phyloP scores from a whole-genome alignment of 2,329 filamentous ascomycete species.

The Alternaria sp. region DNA sequence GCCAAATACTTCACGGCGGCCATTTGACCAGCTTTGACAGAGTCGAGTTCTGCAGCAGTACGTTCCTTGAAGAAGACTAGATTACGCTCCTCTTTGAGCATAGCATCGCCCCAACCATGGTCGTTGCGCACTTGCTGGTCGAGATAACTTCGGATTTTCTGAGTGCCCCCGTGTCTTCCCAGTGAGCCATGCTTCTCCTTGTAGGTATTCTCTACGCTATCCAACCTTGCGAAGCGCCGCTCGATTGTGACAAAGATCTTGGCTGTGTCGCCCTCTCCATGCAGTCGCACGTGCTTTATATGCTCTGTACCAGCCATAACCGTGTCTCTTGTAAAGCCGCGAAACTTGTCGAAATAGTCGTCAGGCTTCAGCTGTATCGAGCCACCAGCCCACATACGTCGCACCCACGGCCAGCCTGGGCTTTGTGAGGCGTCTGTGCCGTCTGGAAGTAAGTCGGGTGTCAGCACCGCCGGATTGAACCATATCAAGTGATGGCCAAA shows the following conservation, averaged over 20 bases:
- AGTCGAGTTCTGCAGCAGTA: conserved; percentile 51
- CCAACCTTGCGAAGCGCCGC: conserved; percentile 56
- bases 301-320: conserved; percentile 53
- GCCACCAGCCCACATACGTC: conserved; percentile 91
- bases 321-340: conserved; percentile 21
- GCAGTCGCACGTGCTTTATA: conserved; percentile 59
- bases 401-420: conserved; percentile 74
- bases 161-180: background rate
- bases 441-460: conserved; percentile 74
- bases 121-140: conserved; percentile 17
- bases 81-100: conserved; percentile 66
- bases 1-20: conserved; percentile 51
- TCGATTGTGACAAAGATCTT: conserved; percentile 70
- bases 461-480: conserved; percentile 75
- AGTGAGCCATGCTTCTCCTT: background rate
- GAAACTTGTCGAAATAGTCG: conserved; percentile 13
- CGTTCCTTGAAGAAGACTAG: conserved; percentile 70
- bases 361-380: conserved; percentile 63
- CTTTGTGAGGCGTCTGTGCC: conserved; percentile 83
- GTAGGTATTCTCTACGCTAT: conserved; percentile 26
- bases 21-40: conserved; percentile 38
- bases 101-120: conserved; percentile 42
- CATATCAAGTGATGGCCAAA: conserved; percentile 84
- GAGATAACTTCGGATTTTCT: conserved; percentile 1
- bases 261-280: conserved; percentile 57